Conservation (phyloP, 192 early-diverging fungal species). For the Entomortierella parvispora region DNA sequence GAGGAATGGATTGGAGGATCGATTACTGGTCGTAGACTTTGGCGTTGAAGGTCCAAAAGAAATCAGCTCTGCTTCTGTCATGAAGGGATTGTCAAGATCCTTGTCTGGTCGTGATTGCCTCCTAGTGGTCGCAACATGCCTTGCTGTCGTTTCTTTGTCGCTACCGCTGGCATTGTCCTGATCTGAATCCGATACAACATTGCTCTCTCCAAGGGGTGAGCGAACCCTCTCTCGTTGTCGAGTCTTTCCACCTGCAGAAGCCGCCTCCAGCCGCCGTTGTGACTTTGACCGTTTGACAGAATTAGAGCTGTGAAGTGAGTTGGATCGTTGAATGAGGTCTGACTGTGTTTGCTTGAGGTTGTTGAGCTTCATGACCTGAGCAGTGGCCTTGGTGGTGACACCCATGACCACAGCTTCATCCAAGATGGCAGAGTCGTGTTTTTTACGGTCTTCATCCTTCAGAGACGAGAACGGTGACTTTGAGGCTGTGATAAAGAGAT, state of each 20-base stretch:
- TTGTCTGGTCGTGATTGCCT: not conserved
- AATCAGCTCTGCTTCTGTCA: slow-evolving; percentile 18
- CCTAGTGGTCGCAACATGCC: not conserved
- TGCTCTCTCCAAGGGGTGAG: slow-evolving; percentile 9
- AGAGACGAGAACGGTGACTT: slow-evolving; percentile 18
- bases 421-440: slow-evolving; percentile 31
- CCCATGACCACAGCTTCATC: slow-evolving; percentile 52
- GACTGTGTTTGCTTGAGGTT: slow-evolving; percentile 34
- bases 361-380: slow-evolving; percentile 47
- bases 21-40: not conserved
- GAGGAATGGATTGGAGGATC: slow-evolving; percentile 36
- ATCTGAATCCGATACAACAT: not conserved
- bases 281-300: slow-evolving; percentile 45
- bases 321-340: slow-evolving; percentile 47
- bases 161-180: not conserved
- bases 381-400: slow-evolving; percentile 40
- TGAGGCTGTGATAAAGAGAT: slow-evolving; percentile 4
- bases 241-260: not conserved
- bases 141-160: not conserved
- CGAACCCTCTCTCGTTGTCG: not conserved
- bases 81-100: slow-evolving; percentile 25
- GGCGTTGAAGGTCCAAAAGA: not conserved
- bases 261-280: slow-evolving; percentile 14
- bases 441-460: slow-evolving; percentile 18
- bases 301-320: slow-evolving; percentile 44